Evolutionary conservation across 176 grass and related monocot species (phyloP), one percentile per base, ranked within the genome.

Genomic region (Aegilops sharonensis): DNA sequence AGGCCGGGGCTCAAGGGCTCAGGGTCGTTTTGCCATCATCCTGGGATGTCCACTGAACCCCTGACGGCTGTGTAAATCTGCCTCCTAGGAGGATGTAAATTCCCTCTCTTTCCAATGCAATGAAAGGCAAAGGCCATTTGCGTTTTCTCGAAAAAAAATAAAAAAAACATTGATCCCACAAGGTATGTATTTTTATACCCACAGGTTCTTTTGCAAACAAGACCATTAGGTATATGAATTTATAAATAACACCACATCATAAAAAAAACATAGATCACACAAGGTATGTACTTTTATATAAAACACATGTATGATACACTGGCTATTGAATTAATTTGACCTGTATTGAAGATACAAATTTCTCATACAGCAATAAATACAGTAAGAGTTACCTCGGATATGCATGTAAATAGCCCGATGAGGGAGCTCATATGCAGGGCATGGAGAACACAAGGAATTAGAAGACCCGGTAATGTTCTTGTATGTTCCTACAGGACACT

Each of bases 391-490:
- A 98, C 96, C 96, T 95, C 93, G 91, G 66, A 98, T 35, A 56
- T 77, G 84, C 32, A 82, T 81, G 42, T 94, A 94, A 30, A 94
- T 64, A 78, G 96, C 93, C 72, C 93, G 93, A 60, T 64, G 92
- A 80, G 96, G 96, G 68, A 98, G 92, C 45, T 91, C 93, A 80
- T 60, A 76, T 81, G 90, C 77, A 79, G 93, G 96, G 82, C 96
- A 98, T 61, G 56, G 74, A 56, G 57, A 86, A 91, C 96, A 98
- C 59, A 92, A 86, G 24, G 90, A 86, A 83, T 91, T 87, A 88
- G 90, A 92, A 83, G 96, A 98, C 61, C 96, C 96, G 86, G 90
- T 95, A 65, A 88, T 84, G 88, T 98, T 98, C 93, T 98, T 98
- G 87, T 93, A 98, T 74, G 96, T 98, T 82, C 96, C 96, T 83